Conservation (phyloP, 257 asterid genomes). For the Thymus mandschuricus region DNA sequence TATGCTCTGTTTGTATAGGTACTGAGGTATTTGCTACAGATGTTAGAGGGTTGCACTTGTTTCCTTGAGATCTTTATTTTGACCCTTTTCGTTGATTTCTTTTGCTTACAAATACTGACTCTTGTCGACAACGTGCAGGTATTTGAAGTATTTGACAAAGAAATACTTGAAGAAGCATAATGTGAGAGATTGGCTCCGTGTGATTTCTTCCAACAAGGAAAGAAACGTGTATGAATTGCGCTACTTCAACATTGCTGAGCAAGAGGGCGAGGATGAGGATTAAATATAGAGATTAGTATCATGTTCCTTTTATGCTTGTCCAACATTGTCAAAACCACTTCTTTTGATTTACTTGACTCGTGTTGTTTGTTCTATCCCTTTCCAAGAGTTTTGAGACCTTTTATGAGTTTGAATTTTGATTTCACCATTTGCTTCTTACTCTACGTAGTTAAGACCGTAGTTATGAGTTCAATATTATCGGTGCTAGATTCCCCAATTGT, state of each 20-base stretch:
- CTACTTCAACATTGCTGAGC: slow-evolving; percentile 79
- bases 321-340: slow-evolving; percentile 17
- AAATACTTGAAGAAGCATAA: slow-evolving; percentile 81
- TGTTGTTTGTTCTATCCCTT: slow-evolving; percentile 26
- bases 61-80: background rate
- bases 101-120: background rate
- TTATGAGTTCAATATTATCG: too few species aligned
- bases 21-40: background rate
- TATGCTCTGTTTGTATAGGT: background rate
- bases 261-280: slow-evolving; percentile 70
- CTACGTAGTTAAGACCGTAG: background rate
- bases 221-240: slow-evolving; percentile 68
- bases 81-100: background rate
- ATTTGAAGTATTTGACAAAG: slow-evolving; percentile 73
- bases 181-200: slow-evolving; percentile 83
- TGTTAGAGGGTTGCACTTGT: background rate
- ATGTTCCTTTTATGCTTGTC: slow-evolving; percentile 7
- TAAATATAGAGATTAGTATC: slow-evolving; percentile 26
- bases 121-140: slow-evolving; percentile 44
- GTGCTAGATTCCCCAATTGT: too few species aligned
- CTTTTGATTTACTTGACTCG: slow-evolving; percentile 13
- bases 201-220: slow-evolving; percentile 77
- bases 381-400: slow-evolving; percentile 15
- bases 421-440: slow-evolving; percentile 26
- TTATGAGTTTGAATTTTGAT: slow-evolving; percentile 26